Base-by-base conservation (phyloP, 2,329 filamentous ascomycete genomes). In the Calonectria pteridis region DNA sequence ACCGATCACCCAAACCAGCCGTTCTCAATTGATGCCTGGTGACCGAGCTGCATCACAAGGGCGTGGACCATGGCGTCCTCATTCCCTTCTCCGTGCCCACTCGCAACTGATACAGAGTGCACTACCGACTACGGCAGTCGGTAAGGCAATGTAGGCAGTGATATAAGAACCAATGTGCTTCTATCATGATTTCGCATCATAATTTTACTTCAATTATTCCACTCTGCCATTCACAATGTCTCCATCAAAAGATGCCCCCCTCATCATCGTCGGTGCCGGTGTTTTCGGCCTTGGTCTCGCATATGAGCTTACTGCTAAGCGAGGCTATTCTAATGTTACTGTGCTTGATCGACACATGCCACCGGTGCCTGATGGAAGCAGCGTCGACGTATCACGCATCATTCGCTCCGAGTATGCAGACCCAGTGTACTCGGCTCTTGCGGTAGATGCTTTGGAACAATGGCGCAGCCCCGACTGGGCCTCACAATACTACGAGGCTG, bases 391-490 rank as follows among this genome's bases (percentile, higher is more conserved):
- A n/a, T 85, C 84, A 7, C 81, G 84, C 43, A 82, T 85, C 72
- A 81, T 85, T 59, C 81, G 84, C 26, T 77, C 81, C 51, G 93
- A 94, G 84, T 94, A 94, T 77, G 90, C 91, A n/a, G 88, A 92
- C 77, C 83, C 87, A 0, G 85, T 89, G 18, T 94, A 94, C 82
- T 87, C 91, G 10, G 82, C 84, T 31, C 88, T 94, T 35, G 92
- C 90, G n/a, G 68, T 72, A 16, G 80, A 81, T 28, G 79, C 81
- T 4, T 68, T 78, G 31, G 51, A 72, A 16, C 75, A 66, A 16
- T 83, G 81, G 80, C 55, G 33, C 55, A 71, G 68, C 67, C 69
- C 72, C 5, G 74, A 77, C 16, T 73, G 67, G 70, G 37, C 63
- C 18, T 58, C 68, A 1, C 78, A 81, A 46, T 82, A 78, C 71